Evolutionary conservation across 1,139 yeast species (phyloP).

Genomic region (Scheffersomyces lignicola): DNA sequence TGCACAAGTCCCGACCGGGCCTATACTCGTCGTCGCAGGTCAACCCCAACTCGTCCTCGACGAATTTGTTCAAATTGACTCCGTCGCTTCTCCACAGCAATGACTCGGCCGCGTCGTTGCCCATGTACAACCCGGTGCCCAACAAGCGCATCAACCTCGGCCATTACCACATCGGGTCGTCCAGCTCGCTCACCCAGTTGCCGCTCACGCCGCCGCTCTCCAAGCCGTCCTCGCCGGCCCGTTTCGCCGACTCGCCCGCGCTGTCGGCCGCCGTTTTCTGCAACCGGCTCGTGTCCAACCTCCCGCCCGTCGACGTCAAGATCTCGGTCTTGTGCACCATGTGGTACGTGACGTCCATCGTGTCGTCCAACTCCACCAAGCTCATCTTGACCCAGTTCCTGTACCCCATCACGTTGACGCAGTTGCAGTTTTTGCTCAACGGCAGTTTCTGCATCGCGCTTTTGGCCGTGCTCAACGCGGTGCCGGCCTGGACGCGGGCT

Average conservation of each 20-base stretch:
- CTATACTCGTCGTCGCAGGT: slow-evolving; percentile 16
- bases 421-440: slow-evolving; percentile 77
- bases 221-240: slow-evolving; percentile 32
- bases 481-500: slow-evolving; percentile 19
- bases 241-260: slow-evolving; percentile 7
- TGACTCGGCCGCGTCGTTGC: slow-evolving; percentile 6
- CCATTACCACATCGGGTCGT: neutral
- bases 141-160: slow-evolving; percentile 1
- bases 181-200: slow-evolving; percentile 6
- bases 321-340: slow-evolving; percentile 51
- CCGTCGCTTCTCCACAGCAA: neutral
- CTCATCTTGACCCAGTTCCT: slow-evolving; percentile 65
- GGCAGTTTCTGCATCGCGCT: slow-evolving; percentile 49
- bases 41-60: slow-evolving; percentile 30
- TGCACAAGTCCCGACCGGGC: neutral
- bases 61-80: slow-evolving; percentile 24
- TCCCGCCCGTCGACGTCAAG: slow-evolving; percentile 31
- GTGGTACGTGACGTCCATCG: slow-evolving; percentile 83
- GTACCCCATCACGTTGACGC: slow-evolving; percentile 83
- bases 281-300: slow-evolving; percentile 5
- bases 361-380: slow-evolving; percentile 81
- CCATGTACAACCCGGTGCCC: slow-evolving; percentile 2
- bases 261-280: neutral
- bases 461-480: slow-evolving; percentile 20
- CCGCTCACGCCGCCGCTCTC: slow-evolving; percentile 43